Evolutionary conservation across 78 protist genomes (phyloP).

Genomic region (Dictyostelium intermedium): DNA sequence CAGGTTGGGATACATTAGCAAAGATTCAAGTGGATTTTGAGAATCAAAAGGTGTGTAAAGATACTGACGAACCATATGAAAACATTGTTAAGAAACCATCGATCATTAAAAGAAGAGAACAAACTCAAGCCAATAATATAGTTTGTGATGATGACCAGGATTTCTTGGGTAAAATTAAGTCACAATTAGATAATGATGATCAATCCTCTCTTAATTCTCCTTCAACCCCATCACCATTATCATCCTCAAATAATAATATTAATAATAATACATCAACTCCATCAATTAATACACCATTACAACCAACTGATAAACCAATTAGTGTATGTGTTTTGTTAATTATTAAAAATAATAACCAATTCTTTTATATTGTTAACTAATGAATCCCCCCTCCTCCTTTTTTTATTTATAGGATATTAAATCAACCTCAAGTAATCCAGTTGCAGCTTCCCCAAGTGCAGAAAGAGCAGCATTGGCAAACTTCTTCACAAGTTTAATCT

Average conservation of each 20-base stretch:
- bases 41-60: constrained; percentile 75
- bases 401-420: neutral
- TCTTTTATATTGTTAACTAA: neutral
- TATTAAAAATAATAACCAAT: neutral
- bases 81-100: constrained; percentile 72
- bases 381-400: neutral
- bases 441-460: constrained; percentile 20
- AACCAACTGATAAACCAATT: constrained; percentile 6
- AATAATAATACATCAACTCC: neutral
- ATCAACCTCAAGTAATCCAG: neutral
- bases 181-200: constrained; percentile 23
- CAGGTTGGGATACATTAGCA: constrained; percentile 79
- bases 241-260: neutral
- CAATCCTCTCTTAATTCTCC: neutral
- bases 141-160: constrained; percentile 71
- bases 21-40: constrained; percentile 78
- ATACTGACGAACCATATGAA: constrained; percentile 62
- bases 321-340: neutral
- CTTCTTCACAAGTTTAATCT: constrained; percentile 73
- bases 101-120: constrained; percentile 66
- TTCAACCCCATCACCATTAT: neutral
- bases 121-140: constrained; percentile 4
- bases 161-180: constrained; percentile 41
- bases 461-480: constrained; percentile 77
- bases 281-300: neutral